phyloP scores from a whole-genome alignment of 495 filamentous ascomycete genomes.

The Cercophora newfieldiana region DNA sequence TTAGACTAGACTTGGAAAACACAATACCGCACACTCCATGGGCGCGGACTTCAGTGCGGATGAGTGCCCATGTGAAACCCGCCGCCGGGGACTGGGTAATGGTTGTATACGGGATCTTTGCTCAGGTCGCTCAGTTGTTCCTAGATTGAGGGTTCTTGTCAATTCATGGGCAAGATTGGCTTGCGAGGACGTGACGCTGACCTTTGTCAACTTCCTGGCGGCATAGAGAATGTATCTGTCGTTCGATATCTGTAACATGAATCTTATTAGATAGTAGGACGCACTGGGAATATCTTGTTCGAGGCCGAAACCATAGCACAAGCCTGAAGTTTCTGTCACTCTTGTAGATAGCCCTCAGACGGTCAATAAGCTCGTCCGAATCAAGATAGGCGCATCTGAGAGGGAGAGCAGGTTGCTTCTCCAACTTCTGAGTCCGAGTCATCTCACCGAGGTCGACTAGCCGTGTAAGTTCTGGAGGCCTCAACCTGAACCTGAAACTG shows the following conservation, averaged over 20 bases:
- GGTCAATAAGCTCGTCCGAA: neutral
- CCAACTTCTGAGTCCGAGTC: neutral
- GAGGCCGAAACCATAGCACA: too few species aligned
- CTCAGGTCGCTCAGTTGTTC: neutral
- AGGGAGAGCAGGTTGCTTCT: neutral
- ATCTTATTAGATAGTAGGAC: too few species aligned
- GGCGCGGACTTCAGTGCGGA: too few species aligned
- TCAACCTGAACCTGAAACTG: neutral
- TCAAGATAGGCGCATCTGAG: neutral
- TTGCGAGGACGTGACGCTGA: neutral
- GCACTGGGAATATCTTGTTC: too few species aligned
- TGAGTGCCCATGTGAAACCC: too few species aligned
- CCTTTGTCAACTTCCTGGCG: constrained; percentile 3
- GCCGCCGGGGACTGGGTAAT: neutral
- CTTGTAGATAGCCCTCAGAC: neutral
- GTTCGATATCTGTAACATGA: neutral
- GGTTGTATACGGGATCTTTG: neutral
- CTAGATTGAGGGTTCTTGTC: too few species aligned
- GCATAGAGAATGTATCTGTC: constrained; percentile 4
- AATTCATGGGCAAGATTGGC: too few species aligned
- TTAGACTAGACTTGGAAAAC: too few species aligned
- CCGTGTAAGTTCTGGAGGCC: neutral
- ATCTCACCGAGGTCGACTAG: neutral
- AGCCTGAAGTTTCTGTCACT: neutral
- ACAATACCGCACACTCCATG: too few species aligned